Base-by-base conservation (phyloP, 371 early-diverging fungal genomes). In the Rhizopus arrhizus region DNA sequence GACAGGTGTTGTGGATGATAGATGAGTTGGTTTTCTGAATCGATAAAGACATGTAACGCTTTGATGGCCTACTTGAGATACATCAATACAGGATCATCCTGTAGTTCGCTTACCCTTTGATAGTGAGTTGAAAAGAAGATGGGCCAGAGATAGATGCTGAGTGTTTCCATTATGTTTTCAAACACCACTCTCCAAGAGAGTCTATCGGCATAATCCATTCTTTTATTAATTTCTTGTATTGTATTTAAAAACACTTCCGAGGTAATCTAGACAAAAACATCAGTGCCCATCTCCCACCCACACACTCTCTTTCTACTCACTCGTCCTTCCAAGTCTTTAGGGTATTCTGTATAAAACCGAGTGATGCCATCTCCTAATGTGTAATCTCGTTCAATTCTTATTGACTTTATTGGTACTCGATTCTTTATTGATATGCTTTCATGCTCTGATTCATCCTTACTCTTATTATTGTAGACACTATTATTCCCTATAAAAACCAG, bases 311-410 rank as follows among this genome's bases (percentile, higher is more conserved):
- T 56, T 29, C 8, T 12, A 40, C 68, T 69, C 74, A 81, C 81
- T 65, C 66, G 55, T 56, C 73, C 81, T 34, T 46, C 41, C 29
- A 81, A 57, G 52, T 72, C 75, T 29, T 45, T 33, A 9, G 81
- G 81, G 49, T 70, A 72, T n/a, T 65, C 64, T 3, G 73, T 75
- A 31, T 59, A 48, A 52, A 81, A 81, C 43, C 70, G 68, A 45
- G 81, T 81, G 46, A 78, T 74, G 35, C 81, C 81, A 59, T 81
- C 78, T 42, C 78, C 81, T 40, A 64, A 56, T 11, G 75, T 65
- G 57, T 81, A 81, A 57, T 81, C 78, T 43, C 81, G 73, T 56
- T 81, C 81, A 31, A 81, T 66, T 49, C 81, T 66, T 46, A 78
- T 64, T 15, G 64, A 53, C 43, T 60, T 52, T 10, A 58, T 59